Percentiles rank a stretch among this genome's conserved stretches.
phyloP scores from a whole-genome alignment of 1,284 basidiomycete species.

The Schizophyllum commune region DNA sequence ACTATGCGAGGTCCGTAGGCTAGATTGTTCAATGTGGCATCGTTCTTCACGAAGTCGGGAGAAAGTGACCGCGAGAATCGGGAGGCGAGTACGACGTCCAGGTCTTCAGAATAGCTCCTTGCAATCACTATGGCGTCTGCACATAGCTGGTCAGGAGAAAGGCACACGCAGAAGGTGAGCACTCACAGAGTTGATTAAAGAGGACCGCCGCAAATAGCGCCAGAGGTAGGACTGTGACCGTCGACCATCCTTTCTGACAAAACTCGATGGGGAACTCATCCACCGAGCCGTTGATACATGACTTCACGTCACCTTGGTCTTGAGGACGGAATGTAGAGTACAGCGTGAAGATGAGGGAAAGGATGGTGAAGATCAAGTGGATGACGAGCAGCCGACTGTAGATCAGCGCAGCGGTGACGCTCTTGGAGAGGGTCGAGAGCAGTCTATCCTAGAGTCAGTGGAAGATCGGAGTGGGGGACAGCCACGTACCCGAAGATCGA shows the following conservation, averaged over 20 bases:
- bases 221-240: conserved; percentile 8
- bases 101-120: conserved; percentile 9
- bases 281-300: conserved; percentile 7
- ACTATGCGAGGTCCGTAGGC: neutral
- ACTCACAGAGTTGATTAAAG: conserved; percentile 9
- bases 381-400: neutral
- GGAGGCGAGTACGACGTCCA: neutral
- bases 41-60: neutral
- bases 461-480: neutral
- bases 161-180: neutral
- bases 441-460: neutral
- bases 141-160: neutral
- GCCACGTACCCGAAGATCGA: conserved; percentile 8
- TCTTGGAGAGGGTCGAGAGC: neutral
- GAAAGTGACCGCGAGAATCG: neutral
- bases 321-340: conserved; percentile 2
- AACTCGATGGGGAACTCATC: conserved; percentile 7
- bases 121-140: conserved; percentile 10
- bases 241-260: conserved; percentile 1
- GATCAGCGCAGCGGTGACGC: neutral
- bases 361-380: conserved; percentile 11
- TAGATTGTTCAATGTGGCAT: neutral
- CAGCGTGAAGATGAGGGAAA: conserved; percentile 7
- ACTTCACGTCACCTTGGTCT: neutral
- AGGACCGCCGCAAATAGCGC: conserved; percentile 4